Evolutionary conservation across 768 basidiomycete genomes (phyloP).

Genomic region (Tephrocybe sp.): DNA sequence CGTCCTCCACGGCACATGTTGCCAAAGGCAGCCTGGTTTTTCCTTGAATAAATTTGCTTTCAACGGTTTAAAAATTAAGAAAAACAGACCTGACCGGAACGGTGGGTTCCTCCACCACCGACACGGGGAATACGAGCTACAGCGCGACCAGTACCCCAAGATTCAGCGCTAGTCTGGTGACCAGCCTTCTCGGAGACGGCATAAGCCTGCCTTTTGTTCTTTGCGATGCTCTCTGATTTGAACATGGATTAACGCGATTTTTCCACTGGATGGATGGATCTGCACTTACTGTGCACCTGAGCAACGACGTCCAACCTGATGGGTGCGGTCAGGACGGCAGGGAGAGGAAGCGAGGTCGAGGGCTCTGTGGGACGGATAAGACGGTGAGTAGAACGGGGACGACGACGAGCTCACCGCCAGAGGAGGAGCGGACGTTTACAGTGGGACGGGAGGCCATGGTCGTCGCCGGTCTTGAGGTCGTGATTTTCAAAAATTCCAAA

Average conservation of each 20-base stretch:
- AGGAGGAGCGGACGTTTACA: conserved; percentile 74
- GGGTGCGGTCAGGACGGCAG: conserved; percentile 95
- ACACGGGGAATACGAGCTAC: conserved; percentile 99
- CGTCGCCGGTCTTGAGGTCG: conserved; percentile 46
- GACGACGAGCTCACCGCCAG: conserved; percentile 58
- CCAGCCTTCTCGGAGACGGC: conserved; percentile 97
- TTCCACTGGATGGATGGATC: not conserved
- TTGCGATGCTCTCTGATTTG: conserved; percentile 85
- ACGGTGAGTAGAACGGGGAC: not conserved
- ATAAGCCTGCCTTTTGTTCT: conserved; percentile 98
- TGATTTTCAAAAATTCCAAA: conserved; percentile 27
- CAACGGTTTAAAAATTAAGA: not conserved
- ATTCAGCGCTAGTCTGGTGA: conserved; percentile 98
- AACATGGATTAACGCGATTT: conserved; percentile 11
- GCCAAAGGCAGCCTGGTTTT: conserved; percentile 87
- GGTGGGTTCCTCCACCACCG: conserved; percentile 96
- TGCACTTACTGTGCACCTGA: conserved; percentile 98
- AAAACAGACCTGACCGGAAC: conserved; percentile 82
- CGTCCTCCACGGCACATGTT: conserved; percentile 99
- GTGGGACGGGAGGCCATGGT: conserved; percentile 92
- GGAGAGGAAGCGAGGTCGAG: conserved; percentile 86
- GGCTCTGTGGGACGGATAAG: conserved; percentile 50
- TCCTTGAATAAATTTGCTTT: conserved; percentile 4
- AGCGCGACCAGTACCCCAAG: conserved; percentile 99
- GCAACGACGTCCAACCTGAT: conserved; percentile 98